Evolutionary conservation across 306 rosid species (phyloP).

Genomic region (Carpinus fangiana): DNA sequence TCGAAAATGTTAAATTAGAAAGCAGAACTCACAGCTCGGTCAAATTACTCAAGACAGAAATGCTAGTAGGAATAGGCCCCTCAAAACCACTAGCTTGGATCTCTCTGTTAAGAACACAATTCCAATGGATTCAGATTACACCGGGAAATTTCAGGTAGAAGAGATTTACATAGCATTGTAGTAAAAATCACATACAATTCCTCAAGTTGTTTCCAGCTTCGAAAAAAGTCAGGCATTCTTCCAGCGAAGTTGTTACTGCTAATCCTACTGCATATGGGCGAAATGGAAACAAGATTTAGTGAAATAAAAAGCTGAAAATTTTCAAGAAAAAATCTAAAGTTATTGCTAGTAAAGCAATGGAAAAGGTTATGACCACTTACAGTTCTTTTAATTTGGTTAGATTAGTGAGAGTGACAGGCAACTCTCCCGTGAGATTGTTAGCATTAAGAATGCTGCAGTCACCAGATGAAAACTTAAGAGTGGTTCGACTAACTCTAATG

Average conservation of each 20-base stretch:
- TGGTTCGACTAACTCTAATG: background rate
- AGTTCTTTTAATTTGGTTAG: conserved; percentile 18
- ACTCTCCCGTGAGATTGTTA: conserved; percentile 31
- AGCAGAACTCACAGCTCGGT: conserved; percentile 28
- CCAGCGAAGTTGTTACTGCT: conserved; percentile 43
- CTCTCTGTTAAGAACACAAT: conserved; percentile 19
- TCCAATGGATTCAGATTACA: background rate
- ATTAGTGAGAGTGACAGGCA: conserved; percentile 24
- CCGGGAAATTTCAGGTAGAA: background rate
- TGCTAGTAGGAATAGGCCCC: conserved; percentile 30
- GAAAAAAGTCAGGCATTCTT: conserved; percentile 29
- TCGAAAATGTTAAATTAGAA: background rate
- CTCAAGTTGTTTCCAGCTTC: conserved; percentile 23
- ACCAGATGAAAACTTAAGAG: background rate
- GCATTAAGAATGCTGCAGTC: conserved; percentile 24
- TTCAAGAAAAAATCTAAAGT: background rate
- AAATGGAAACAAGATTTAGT: background rate
- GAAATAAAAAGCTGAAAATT: background rate
- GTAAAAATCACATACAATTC: conserved; percentile 7
- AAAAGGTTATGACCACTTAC: conserved; percentile 17
- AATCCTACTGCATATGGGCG: conserved; percentile 19
- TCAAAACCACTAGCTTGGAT: conserved; percentile 38
- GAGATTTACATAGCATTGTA: background rate
- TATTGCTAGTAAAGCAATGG: background rate
- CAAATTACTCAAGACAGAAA: conserved; percentile 25